Base-by-base conservation (phyloP, 1,284 basidiomycete species). In the Mycena sp. region DNA sequence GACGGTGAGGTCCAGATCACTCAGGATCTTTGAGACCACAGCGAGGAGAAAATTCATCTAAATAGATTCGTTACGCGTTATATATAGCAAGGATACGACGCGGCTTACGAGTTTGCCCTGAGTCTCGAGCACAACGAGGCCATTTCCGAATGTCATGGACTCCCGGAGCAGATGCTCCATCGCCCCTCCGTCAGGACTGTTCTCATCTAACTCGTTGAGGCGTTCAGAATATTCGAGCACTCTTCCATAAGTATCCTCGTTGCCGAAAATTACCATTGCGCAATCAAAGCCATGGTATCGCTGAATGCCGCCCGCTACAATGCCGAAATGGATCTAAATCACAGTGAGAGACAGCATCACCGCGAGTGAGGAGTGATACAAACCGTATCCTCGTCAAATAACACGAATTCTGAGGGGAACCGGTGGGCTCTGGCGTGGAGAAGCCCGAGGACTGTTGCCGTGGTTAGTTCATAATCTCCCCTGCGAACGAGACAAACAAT, bases 101-200 rank as follows among this genome's bases (percentile, higher is more conserved):
- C n/a, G n/a, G n/a, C 54, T 32, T 9, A 63, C 61, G 17, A 63
- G 61, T 41, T 57, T 45, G 1, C 9, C 14, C 23, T 57, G 61
- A 1, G 40, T 29, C 23, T 63, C 54, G 6, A 63, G 55, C 12
- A 63, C 55, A 6, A 26, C 49, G 10, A 63, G 37, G 6, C 61
- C 55, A 48, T 63, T 48, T 1, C 61, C 54, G 30, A 57, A 53
- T 0, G 54, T 38, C 30, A 63, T 56, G 4, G 61, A 63, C 25
- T 63, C 61, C 1, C 35, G 54, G 1, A 57, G 43, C 6, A 28
- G 0, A 9, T 40, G 29, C 43, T 63, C 61, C 61, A 57, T 57
- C 21, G 46, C 6, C 3, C 1, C 4, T 10, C 61, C 61, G n/a
- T 57, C 49, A 6, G 61, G 61, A 26, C 61, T 57, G 21, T 30